Base-by-base conservation (phyloP, 208 protist species). In the Leishmania martiniquensis region DNA sequence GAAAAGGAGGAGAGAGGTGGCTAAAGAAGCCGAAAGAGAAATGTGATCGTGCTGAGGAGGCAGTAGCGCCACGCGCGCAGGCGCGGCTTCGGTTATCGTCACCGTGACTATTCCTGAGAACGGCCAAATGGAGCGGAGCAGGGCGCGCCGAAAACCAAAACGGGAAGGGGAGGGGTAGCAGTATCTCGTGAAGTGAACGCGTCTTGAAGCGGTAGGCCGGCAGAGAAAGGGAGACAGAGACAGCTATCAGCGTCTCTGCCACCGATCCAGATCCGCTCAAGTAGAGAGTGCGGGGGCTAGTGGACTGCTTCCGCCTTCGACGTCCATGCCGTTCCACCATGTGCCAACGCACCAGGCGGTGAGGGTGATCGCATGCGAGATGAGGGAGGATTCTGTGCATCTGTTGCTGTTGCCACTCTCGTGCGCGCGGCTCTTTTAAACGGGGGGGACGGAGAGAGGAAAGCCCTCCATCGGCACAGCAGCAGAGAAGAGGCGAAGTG, bases 371-470 rank as follows among this genome's bases (percentile, higher is more conserved):
- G n/a, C n/a, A n/a, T n/a, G n/a, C n/a, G n/a, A n/a, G n/a, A n/a
- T n/a, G n/a, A n/a, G n/a, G n/a, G n/a, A n/a, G n/a, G n/a, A n/a
- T n/a, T n/a, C n/a, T n/a, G n/a, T n/a, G n/a, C n/a, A n/a, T n/a
- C n/a, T n/a, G n/a, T n/a, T n/a, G n/a, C n/a, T n/a, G n/a, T n/a
- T n/a, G n/a, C n/a, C n/a, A n/a, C n/a, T n/a, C n/a, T n/a, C n/a
- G n/a, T n/a, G n/a, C n/a, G n/a, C n/a, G n/a, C n/a, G n/a, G n/a
- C n/a, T n/a, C n/a, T n/a, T n/a, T n/a, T n/a, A n/a, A n/a, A n/a
- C n/a, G n/a, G n/a, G 47, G 13, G 47, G 9, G 13, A 13, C 47
- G 47, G 67, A 67, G 42, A 72, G 78, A 77, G 75, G 6, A 1
- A 54, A 25, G 22, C 4, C 2, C 6, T 71, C 6, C 32, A 63